A percentile compares a stretch with the other conserved stretches of the same genome.
Evolutionary conservation across 148 eudicot species (phyloP).

Genomic region (Salicornia ramosissima): DNA sequence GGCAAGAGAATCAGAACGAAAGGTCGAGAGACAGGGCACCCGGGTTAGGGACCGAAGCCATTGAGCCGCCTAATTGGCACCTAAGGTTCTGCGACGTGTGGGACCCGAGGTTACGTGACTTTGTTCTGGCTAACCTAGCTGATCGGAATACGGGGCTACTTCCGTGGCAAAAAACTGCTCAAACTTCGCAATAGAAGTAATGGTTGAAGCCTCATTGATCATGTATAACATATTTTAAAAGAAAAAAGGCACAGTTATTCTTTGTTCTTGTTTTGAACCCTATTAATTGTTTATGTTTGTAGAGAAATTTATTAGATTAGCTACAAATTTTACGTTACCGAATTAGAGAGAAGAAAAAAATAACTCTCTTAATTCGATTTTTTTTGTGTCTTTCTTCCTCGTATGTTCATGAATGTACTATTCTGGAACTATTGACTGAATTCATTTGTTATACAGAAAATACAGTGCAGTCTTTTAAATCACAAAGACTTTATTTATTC

Average conservation of each 20-base stretch:
- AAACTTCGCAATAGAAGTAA: conserved; percentile 11
- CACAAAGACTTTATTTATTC: background rate
- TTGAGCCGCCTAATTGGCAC: conserved; percentile 74
- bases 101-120: conserved; percentile 84
- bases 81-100: conserved; percentile 75
- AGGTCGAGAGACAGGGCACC: conserved; percentile 91
- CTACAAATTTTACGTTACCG: conserved; percentile 14
- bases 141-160: conserved; percentile 64
- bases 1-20: conserved; percentile 82
- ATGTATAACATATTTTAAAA: conserved; percentile 28
- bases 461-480: conserved; percentile 12
- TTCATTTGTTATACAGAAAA: conserved; percentile 7
- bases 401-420: conserved; percentile 7
- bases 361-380: background rate
- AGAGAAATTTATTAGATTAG: conserved; percentile 21
- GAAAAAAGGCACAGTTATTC: conserved; percentile 17
- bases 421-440: conserved; percentile 6
- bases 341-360: conserved; percentile 4
- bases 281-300: conserved; percentile 18
- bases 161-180: conserved; percentile 61
- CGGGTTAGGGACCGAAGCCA: conserved; percentile 86
- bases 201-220: conserved; percentile 17
- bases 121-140: conserved; percentile 60
- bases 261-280: conserved; percentile 10
- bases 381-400: conserved; percentile 3